Evolutionary conservation across 805 yeast species (phyloP).

Genomic region (Torulaspora delbrueckii): DNA sequence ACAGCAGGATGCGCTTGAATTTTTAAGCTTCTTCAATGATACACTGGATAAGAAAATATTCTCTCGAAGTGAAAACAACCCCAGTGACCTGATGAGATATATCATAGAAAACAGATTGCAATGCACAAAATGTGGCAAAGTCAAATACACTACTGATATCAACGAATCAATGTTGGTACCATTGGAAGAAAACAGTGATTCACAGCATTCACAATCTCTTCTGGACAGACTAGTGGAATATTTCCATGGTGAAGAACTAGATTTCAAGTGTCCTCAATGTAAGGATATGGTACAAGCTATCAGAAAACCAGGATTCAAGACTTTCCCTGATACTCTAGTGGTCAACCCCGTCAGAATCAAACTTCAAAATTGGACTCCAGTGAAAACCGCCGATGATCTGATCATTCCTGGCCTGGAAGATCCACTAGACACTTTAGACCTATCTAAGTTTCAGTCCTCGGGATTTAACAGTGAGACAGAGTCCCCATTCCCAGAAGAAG

Average conservation of each 20-base stretch:
- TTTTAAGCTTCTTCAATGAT: slow-evolving; percentile 62
- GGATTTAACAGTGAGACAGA: slow-evolving; percentile 34
- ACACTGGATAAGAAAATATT: slow-evolving; percentile 50
- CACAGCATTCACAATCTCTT: slow-evolving; percentile 37
- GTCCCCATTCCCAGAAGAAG: slow-evolving; percentile 27
- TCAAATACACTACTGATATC: slow-evolving; percentile 50
- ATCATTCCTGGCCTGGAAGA: slow-evolving; percentile 38
- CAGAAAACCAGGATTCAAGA: slow-evolving; percentile 28
- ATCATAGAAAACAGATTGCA: slow-evolving; percentile 58
- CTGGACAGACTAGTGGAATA: slow-evolving; percentile 45
- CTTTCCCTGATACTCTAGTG: slow-evolving; percentile 67
- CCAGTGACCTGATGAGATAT: slow-evolving; percentile 60
- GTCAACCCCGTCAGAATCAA: slow-evolving; percentile 75
- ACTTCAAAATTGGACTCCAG: slow-evolving; percentile 85
- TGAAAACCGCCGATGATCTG: slow-evolving; percentile 73
- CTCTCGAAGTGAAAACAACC: slow-evolving; percentile 31
- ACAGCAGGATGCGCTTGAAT: slow-evolving; percentile 96
- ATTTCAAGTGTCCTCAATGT: slow-evolving; percentile 60
- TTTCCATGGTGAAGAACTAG: slow-evolving; percentile 54
- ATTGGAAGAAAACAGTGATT: slow-evolving; percentile 48
- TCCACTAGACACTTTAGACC: slow-evolving; percentile 36
- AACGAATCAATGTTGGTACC: slow-evolving; percentile 55
- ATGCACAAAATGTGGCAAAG: slow-evolving; percentile 51
- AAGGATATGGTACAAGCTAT: slow-evolving; percentile 26
- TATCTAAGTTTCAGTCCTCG: slow-evolving; percentile 41